phyloP scores from a whole-genome alignment of 495 filamentous ascomycete genomes.

The Xylaria nigripes region DNA sequence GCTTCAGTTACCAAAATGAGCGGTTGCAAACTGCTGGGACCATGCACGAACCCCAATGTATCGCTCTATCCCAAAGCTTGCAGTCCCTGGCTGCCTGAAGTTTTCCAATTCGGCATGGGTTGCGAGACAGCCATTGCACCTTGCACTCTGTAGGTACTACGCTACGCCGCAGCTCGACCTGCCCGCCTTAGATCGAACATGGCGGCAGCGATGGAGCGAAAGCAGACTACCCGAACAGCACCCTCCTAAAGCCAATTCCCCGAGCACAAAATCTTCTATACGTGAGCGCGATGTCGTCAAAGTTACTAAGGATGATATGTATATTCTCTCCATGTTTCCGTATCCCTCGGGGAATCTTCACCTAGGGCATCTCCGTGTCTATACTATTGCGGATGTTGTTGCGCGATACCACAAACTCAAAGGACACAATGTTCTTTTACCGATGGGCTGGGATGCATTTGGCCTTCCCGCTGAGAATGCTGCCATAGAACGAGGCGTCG shows the following conservation, averaged over 20 bases:
- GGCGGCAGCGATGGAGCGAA: constrained; percentile 45
- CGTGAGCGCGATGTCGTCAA: neutral
- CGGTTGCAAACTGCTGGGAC: neutral
- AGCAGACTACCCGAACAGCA: constrained; percentile 1
- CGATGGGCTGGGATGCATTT: constrained; percentile 93
- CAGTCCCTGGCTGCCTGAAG: constrained; percentile 14
- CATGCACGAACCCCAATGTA: constrained; percentile 20
- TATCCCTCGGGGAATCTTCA: constrained; percentile 88
- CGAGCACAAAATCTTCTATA: neutral
- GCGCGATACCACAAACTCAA: constrained; percentile 69
- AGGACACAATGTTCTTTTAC: constrained; percentile 68
- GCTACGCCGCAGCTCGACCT: constrained; percentile 49
- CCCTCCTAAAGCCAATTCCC: constrained; percentile 10
- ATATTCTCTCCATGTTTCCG: constrained; percentile 86
- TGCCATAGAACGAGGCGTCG: constrained; percentile 75
- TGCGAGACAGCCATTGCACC: neutral
- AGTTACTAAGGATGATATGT: constrained; percentile 47
- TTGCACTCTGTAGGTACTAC: constrained; percentile 10
- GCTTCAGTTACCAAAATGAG: neutral
- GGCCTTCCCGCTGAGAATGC: constrained; percentile 88
- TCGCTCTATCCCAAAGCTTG: constrained; percentile 16
- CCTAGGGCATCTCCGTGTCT: constrained; percentile 80
- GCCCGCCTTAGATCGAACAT: constrained; percentile 62
- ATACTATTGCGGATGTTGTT: constrained; percentile 83
- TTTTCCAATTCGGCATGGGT: constrained; percentile 2